Evolutionary conservation across 208 protist genomes (phyloP), one percentile per base, ranked within the genome.

Genomic region (Wallacemonas collosoma): DNA sequence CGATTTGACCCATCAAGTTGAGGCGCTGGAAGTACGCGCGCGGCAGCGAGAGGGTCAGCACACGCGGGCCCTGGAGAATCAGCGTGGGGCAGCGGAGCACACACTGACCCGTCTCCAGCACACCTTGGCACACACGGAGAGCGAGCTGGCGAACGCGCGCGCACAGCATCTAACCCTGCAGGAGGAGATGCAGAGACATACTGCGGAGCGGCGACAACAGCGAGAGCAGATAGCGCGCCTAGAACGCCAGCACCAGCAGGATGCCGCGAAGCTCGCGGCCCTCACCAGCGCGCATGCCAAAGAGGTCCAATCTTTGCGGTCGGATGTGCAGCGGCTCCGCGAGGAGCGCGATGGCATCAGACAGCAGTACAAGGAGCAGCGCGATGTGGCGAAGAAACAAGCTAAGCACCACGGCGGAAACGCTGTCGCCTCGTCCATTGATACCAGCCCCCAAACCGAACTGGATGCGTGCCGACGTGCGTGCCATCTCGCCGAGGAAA

Each of bases 121-220:
- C 41, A 39, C 60, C 17, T 5, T 77, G 11, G 38, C 56, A n/a
- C 58, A 71, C 35, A 17, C 45, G 4, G 56, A 77, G n/a, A 67
- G 61, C 2, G 54, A 72, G 65, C 65, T 80, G 48, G 53, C 6
- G 8, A n/a, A n/a, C 3, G 64, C 67, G 58, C 36, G 68, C 44
- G 69, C 26, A 26, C 53, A 60, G 54, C 43, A 70, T 4, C 53
- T 67, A 15, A 63, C 41, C 35, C 39, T 44, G 5, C 39, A 70
- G 44, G 44, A 12, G 61, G 45, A 69, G 40, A 62, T n/a, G 56
- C 56, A 50, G 56, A 62, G 15, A 26, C 7, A 14, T 0, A 41
- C 8, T 11, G 6, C 7, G 17, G 56, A 62, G 56, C 14, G 56
- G 17, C 56, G 56, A 4, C 56, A 62, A 38, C 56, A 62, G 7